Evolutionary conservation across 2,329 filamentous ascomycete species (phyloP), one percentile per base, ranked within the genome.

Genomic region (Verticillium dahliae): DNA sequence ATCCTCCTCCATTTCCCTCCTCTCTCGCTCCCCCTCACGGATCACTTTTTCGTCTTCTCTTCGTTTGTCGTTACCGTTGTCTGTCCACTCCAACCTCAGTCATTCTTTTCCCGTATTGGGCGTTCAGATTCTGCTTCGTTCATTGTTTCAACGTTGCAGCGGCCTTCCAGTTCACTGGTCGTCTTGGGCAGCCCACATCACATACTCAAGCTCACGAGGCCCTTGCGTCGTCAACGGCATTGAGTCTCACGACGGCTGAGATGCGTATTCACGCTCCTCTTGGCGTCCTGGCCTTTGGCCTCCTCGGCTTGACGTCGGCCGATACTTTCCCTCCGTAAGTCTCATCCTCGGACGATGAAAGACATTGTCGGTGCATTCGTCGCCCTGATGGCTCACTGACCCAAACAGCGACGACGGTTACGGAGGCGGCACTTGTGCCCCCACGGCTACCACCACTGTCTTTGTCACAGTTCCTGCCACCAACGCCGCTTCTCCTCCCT

Each of bases 401-500:
- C 9, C 50, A 15, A 56, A 13, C 39, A 37, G 52, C 65, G 37
- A 61, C 62, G 67, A 55, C 33, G 4, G 22, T 11, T 55, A 58
- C 57, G 62, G 60, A 37, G 39, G 45, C 52, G 59, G 54, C 63
- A 66, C 50, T 67, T 83, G 81, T 66, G 71, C 74, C 63, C 62
- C 73, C 50, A 67, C 73, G 62, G 69, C 69, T 7, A 76, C 76
- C 39, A 75, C 73, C 39, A 83, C 81, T 45, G 74, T 83, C 63
- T 80, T 81, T 66, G 70, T 84, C 65, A 82, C 81, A 38, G 71
- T 82, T 58, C 73, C 72, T 59, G 74, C 76, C 14, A 69, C 71
- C 61, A 69, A 66, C 55, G 64, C 72, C 55, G 39, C 33, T 55
- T 57, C 57, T 39, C 27, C 61, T 14, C 59, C 61, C 18, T 11